Percentiles rank a stretch among this genome's conserved stretches.
phyloP scores from a whole-genome alignment of 2,329 filamentous ascomycete genomes.

The Emmonsia crescens region DNA sequence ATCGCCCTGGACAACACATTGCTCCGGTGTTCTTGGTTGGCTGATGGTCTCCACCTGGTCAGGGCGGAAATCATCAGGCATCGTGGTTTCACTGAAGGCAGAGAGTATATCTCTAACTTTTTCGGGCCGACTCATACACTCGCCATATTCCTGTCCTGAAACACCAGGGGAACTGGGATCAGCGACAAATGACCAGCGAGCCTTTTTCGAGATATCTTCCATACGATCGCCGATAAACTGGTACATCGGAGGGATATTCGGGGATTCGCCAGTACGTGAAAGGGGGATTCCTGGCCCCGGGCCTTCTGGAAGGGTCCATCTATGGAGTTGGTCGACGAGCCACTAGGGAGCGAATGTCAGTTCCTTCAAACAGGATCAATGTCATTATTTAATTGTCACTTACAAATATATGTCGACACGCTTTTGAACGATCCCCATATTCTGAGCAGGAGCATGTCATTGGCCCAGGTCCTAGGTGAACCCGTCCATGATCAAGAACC shows the following conservation, averaged over 20 bases:
- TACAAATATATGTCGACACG: slow-evolving; percentile 35
- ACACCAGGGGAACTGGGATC: slow-evolving; percentile 13
- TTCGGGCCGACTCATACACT: slow-evolving; percentile 27
- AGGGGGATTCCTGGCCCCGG: slow-evolving; percentile 22
- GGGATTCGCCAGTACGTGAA: slow-evolving; percentile 23
- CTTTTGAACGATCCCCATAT: slow-evolving; percentile 21
- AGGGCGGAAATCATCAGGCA: slow-evolving; percentile 33
- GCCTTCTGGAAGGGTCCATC: slow-evolving; percentile 22
- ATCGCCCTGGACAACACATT: slow-evolving; percentile 36
- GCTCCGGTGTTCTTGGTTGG: slow-evolving; percentile 26
- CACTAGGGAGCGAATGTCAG: slow-evolving; percentile 21
- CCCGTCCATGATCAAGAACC: slow-evolving; percentile 24
- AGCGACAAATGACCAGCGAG: slow-evolving; percentile 27
- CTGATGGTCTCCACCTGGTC: slow-evolving; percentile 26
- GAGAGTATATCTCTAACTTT: slow-evolving; percentile 37
- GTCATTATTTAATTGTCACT: slow-evolving; percentile 13
- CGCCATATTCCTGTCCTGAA: slow-evolving; percentile 11
- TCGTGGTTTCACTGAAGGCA: slow-evolving; percentile 28
- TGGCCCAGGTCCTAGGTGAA: slow-evolving; percentile 22
- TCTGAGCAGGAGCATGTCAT: slow-evolving; percentile 28
- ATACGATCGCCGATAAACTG: slow-evolving; percentile 24
- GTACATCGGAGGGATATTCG: slow-evolving; percentile 22
- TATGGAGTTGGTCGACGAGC: slow-evolving; percentile 32
- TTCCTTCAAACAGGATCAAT: background rate
- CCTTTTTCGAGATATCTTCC: slow-evolving; percentile 22